Base-by-base conservation (phyloP, 1,284 basidiomycete species). In the Pascua guehoae region DNA sequence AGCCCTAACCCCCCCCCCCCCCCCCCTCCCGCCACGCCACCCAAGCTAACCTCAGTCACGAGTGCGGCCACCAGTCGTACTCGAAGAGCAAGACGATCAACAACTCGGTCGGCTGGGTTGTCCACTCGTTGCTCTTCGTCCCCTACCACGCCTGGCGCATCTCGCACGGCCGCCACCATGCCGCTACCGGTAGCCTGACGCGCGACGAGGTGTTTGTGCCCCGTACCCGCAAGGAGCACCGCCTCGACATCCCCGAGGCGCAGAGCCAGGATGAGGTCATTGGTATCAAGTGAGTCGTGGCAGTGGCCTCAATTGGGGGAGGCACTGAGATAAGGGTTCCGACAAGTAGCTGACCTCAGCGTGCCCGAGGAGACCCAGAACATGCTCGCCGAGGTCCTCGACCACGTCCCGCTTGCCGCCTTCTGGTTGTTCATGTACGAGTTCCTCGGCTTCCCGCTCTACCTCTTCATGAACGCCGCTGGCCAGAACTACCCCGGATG, bases 131-230 rank as follows among this genome's bases (percentile, higher is more conserved):
- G 57, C 85, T 98, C 50, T 87, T 96, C 53, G 95, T 98, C 14
- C 95, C 96, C 11, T 98, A 94, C 80, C 94, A 98, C 76, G 91
- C 92, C 18, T 98, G 96, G 96, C 85, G 93, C 63, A 94, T 98
- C 75, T 90, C 88, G 65, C 95, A 98, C 77, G 92, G 86, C 41
- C 93, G 93, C 76, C 95, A 98, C 78, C 95, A 98, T 78, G 96
- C 96, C 40, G 88, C 89, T 9, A 98, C 94, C 14, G 90, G 85
- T 41, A 94, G 98, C 79, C 84, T 97, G 82, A 92, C 89, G 51
- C 87, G 95, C 66, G 95, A 98, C 71, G 93, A 99, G 76, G 96
- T 98, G 62, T 97, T 91, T 69, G 92, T 98, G 7, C 96, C 96
- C 54, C 81, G 85, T 63, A 96, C 95, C 37, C 88, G 93, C 43